Evolutionary conservation across 2,329 filamentous ascomycete species (phyloP), one percentile per base, ranked within the genome.

Genomic region (Coniochaeta prunicola): DNA sequence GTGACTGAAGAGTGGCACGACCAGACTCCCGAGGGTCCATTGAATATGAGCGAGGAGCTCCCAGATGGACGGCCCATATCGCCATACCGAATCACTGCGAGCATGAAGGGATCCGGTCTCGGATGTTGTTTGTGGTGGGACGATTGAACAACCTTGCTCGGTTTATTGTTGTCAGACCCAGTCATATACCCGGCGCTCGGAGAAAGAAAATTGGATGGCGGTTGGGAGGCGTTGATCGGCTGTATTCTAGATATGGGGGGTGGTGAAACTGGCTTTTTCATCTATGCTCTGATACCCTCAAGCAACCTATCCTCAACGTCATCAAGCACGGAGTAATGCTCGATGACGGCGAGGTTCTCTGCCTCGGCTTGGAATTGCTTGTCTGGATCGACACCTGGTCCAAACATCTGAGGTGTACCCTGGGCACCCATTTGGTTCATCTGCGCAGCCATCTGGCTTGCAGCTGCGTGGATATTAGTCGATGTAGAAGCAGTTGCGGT

Each of bases 301-400:
- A 97, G 76, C 60, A 99, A 77, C 70, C 94, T 85, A 69, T 92
- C 84, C 77, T 97, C 92, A 59, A 97, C 88, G 19, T 89, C 89
- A 67, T 96, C 90, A 60, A 97, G 77, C 63, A 97, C 91, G 68
- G 90, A 97, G 71, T 91, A 90, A 74, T 97, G 93, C 72, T 96
- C 92, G 68, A 96, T 83, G 26, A 99, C 94, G 66, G 96, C 92
- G 62, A 99, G 74, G 74, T 99, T 99, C 80, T 99, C 94, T 2
- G 90, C 90, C 76, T 99, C 94, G 53, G 81, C 90, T 71, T 88
- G 80, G 75, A 97, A 99, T 72, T 96, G 84, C 80, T 99, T 99
- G 75, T 97, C 90, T 0, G 92, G 91, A 70, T 99, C 96, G 68
- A 94, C 89, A 26, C 93, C 92, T 1, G 94, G 92, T 31, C 90